Evolutionary conservation across 148 eudicot species (phyloP).

Genomic region (Rheum nobile): DNA sequence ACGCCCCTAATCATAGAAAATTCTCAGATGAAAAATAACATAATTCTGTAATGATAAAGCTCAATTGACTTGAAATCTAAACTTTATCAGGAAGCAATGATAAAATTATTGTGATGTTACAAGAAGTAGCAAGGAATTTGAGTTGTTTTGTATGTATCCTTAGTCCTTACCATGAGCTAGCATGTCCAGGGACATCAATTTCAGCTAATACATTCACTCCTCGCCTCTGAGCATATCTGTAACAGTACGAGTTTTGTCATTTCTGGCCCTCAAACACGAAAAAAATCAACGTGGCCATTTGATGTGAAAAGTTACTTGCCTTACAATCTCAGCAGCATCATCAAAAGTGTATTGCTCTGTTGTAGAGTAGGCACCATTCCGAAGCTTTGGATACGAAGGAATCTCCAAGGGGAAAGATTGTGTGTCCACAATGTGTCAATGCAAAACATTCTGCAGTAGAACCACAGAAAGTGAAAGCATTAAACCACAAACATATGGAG

Average conservation of each 20-base stretch:
- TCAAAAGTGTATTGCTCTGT: slow-evolving; percentile 66
- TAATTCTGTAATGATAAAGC: neutral
- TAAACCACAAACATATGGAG: neutral
- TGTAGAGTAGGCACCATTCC: slow-evolving; percentile 81
- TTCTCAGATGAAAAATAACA: neutral
- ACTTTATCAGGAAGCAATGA: neutral
- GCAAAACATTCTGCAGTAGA: slow-evolving; percentile 72
- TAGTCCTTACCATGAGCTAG: slow-evolving; percentile 61
- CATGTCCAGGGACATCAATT: slow-evolving; percentile 94
- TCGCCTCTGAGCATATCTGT: slow-evolving; percentile 73
- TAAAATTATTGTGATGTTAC: neutral
- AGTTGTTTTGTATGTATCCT: neutral
- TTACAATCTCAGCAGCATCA: slow-evolving; percentile 76
- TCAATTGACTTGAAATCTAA: neutral
- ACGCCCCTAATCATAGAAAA: slow-evolving; percentile 40
- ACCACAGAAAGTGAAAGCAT: neutral
- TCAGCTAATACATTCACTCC: slow-evolving; percentile 92
- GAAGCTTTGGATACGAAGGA: slow-evolving; percentile 77
- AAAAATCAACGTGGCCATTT: neutral
- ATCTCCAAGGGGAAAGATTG: slow-evolving; percentile 90
- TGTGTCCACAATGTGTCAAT: slow-evolving; percentile 91
- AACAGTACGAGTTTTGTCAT: slow-evolving; percentile 6
- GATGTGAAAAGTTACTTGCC: slow-evolving; percentile 31
- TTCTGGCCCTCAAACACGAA: neutral
- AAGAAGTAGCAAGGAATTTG: neutral